Evolutionary conservation across 2,329 filamentous ascomycete genomes (phyloP).

Genomic region (Blastomyces gilchristii): DNA sequence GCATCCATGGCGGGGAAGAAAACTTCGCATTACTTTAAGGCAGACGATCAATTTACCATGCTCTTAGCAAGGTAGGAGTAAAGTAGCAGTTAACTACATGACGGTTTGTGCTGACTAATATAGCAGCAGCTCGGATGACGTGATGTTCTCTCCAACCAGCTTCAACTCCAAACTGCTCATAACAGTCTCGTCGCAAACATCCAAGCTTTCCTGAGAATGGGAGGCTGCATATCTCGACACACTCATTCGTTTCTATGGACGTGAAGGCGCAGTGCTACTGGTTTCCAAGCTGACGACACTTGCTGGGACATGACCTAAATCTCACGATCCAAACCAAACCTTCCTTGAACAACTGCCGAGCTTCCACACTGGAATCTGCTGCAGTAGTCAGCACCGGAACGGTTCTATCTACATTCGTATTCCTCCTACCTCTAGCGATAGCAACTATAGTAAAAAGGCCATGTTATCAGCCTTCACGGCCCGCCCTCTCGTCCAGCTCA

Average conservation of each 20-base stretch:
- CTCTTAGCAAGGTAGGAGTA: no score
- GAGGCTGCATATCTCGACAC: background rate
- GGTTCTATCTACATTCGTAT: background rate
- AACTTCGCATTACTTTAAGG: background rate
- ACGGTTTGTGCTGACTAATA: conserved; percentile 1
- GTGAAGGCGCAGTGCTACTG: background rate
- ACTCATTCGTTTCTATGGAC: background rate
- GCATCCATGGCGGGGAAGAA: background rate
- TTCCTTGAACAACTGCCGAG: background rate
- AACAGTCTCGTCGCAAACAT: background rate
- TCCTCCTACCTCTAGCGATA: background rate
- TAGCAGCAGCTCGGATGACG: background rate
- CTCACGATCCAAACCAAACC: background rate
- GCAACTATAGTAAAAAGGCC: background rate
- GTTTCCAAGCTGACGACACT: background rate
- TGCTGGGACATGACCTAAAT: background rate
- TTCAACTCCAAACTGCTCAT: background rate
- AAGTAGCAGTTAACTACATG: background rate
- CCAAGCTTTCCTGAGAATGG: background rate
- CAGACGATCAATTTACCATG: background rate
- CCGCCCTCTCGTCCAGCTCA: conserved; percentile 93
- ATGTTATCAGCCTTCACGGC: conserved; percentile 98
- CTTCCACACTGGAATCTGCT: background rate
- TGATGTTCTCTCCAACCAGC: background rate
- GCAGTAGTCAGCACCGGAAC: background rate